Percentiles rank a stretch among this genome's conserved stretches.
Evolutionary conservation across 495 filamentous ascomycete species (phyloP).

Genomic region (Aspergillus saccharolyticus): DNA sequence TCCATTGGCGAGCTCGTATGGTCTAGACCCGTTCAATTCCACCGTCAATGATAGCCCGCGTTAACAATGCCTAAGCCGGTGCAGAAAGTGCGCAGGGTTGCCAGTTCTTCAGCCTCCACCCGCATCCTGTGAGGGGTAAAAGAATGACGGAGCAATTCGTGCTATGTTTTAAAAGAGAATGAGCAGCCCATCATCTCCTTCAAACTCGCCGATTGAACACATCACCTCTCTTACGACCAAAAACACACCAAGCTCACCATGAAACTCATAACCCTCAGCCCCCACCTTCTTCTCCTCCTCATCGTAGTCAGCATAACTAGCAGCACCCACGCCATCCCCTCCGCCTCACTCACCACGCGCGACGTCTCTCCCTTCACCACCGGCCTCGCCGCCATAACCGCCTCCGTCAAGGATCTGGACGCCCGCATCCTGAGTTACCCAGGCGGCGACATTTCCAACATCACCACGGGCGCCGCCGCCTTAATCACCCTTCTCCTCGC

Average conservation of each 20-base stretch:
- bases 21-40: neutral
- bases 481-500: neutral
- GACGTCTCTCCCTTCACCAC: neutral
- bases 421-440: neutral
- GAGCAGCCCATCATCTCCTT: too few relatives aligned
- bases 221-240: neutral
- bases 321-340: neutral
- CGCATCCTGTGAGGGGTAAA: neutral
- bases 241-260: neutral
- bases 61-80: neutral
- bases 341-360: neutral
- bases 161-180: neutral
- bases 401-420: neutral
- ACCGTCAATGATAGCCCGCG: neutral
- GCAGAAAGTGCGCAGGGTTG: neutral
- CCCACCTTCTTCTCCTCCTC: neutral
- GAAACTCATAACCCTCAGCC: neutral
- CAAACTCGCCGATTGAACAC: neutral
- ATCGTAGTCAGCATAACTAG: neutral
- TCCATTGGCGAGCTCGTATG: neutral
- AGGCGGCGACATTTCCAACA: constrained; percentile 1
- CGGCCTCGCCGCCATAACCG: neutral
- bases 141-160: too few relatives aligned
- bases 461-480: neutral
- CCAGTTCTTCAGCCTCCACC: neutral